A percentile compares a stretch with the other conserved stretches of the same genome.
phyloP scores from a whole-genome alignment of 2,329 filamentous ascomycete species.

The Nigrospora sphaerica region DNA sequence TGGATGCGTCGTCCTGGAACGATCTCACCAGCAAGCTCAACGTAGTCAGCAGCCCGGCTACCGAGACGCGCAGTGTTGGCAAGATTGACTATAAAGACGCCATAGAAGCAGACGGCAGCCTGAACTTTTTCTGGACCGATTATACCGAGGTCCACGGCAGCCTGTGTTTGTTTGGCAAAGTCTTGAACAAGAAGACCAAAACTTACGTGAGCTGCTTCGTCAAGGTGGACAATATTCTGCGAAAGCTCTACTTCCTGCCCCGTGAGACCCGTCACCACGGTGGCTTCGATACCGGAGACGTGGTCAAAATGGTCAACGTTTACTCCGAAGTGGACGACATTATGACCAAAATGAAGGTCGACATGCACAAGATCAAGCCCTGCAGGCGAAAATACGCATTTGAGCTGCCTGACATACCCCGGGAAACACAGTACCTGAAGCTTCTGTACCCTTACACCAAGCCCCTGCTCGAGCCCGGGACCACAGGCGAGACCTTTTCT shows the following conservation, averaged over 20 bases:
- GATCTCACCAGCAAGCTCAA: constrained; percentile 80
- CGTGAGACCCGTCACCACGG: constrained; percentile 52
- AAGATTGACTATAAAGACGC: constrained; percentile 80
- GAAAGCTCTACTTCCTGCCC: constrained; percentile 90
- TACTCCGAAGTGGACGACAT: constrained; percentile 82
- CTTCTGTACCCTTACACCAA: constrained; percentile 93
- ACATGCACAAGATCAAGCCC: constrained; percentile 88
- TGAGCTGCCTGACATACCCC: constrained; percentile 79
- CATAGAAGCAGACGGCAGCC: constrained; percentile 86
- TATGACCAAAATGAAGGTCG: constrained; percentile 81
- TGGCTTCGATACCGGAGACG: constrained; percentile 65
- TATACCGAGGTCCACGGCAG: constrained; percentile 90
- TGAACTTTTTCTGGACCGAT: constrained; percentile 95
- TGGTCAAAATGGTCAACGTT: constrained; percentile 81
- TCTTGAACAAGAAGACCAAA: constrained; percentile 77
- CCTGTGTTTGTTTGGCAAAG: constrained; percentile 92
- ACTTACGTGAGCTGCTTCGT: constrained; percentile 86
- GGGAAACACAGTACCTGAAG: constrained; percentile 87
- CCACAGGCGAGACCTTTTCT: constrained; percentile 82
- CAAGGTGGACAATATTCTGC: constrained; percentile 88
- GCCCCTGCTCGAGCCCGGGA: constrained; percentile 61
- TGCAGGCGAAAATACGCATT: constrained; percentile 92
- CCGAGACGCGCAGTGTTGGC: constrained; percentile 59
- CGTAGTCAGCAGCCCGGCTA: constrained; percentile 66
- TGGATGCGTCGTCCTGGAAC: constrained; percentile 85